A percentile compares a stretch with the other conserved stretches of the same genome.
phyloP scores from a whole-genome alignment of 2,329 filamentous ascomycete genomes.

The Stemphylium lycopersici region DNA sequence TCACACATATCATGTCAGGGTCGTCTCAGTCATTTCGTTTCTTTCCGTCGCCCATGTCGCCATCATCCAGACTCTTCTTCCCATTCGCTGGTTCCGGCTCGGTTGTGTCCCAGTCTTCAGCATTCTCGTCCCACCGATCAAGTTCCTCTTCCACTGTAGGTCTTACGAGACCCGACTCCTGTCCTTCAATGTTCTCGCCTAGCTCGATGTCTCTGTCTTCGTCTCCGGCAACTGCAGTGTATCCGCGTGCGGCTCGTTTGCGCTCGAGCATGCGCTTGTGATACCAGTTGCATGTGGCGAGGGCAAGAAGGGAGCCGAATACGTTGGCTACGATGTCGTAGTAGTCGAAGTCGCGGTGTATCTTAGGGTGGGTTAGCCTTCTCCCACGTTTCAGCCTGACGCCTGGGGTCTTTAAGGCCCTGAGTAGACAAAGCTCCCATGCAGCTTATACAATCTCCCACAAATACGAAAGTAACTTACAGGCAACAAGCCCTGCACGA shows the following conservation, averaged over 20 bases:
- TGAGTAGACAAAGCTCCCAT: background rate
- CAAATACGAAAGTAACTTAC: constrained; percentile 35
- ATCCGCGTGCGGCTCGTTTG: constrained; percentile 74
- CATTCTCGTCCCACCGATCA: constrained; percentile 94
- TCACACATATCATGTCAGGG: constrained; percentile 14
- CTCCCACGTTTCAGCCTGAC: background rate
- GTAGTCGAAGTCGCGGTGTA: constrained; percentile 68
- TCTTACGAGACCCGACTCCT: constrained; percentile 68
- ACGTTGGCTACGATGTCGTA: constrained; percentile 90
- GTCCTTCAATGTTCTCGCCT: constrained; percentile 63
- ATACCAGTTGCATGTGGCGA: constrained; percentile 85
- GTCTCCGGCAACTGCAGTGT: constrained; percentile 71
- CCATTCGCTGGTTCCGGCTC: constrained; percentile 47
- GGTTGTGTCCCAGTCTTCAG: constrained; percentile 69
- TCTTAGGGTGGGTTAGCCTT: constrained; percentile 36
- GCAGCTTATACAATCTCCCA: background rate
- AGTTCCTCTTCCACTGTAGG: constrained; percentile 75
- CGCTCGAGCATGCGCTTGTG: constrained; percentile 95
- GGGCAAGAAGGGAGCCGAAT: constrained; percentile 72
- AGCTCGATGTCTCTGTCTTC: constrained; percentile 73
- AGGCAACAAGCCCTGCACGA: constrained; percentile 75
- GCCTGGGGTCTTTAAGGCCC: background rate
- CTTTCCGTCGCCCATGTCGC: constrained; percentile 46
- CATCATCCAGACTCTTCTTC: constrained; percentile 28
- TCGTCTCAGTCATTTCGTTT: constrained; percentile 51